These are phyloP conservation scores for Erucastrum elatum DNA, from an alignment of 345 rosid species.

Conservation along the genomic window DNA sequence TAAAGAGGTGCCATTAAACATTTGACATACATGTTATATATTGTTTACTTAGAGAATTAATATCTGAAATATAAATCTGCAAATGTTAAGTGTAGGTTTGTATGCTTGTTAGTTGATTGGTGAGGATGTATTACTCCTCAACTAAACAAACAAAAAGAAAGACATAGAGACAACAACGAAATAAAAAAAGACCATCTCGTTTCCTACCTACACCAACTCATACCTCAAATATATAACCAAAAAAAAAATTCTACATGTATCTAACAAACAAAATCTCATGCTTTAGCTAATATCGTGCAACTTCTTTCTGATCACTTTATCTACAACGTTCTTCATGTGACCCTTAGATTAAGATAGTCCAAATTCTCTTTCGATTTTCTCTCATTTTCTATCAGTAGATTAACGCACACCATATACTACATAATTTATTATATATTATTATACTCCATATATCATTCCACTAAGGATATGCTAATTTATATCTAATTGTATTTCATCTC, in stretches of 20 bases:
- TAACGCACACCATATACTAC: conserved; percentile 15
- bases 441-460: not conserved
- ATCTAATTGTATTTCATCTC: not conserved
- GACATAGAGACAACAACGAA: not conserved
- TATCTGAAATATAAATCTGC: not conserved
- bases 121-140: not conserved
- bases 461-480: not conserved
- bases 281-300: conserved; percentile 6
- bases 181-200: not conserved
- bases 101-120: not conserved
- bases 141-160: not conserved
- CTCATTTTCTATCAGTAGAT: not conserved
- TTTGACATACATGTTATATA: not conserved
- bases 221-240: not conserved
- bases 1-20: not conserved
- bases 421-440: not conserved
- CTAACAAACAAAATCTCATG: conserved; percentile 6
- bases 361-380: not conserved
- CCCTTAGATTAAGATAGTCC: not conserved
- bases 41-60: not conserved
- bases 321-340: conserved; percentile 35
- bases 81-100: not conserved
- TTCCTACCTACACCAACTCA: not conserved
- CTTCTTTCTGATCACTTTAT: conserved; percentile 23
- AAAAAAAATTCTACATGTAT: not conserved